phyloP scores from a whole-genome alignment of 169 alveolate species.

The Plasmodium gaboni region DNA sequence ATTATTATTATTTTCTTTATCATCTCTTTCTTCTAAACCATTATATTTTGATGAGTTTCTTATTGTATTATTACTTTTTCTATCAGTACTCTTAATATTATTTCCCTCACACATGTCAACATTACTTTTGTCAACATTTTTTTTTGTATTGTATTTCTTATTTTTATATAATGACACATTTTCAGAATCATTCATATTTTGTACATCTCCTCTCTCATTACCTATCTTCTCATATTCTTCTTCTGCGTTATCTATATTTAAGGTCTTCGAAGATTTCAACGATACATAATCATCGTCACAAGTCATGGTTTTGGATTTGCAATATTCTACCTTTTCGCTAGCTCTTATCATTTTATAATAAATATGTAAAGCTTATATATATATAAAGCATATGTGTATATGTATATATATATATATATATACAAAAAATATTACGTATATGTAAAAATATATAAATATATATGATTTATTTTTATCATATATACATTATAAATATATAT shows the following conservation, averaged over 20 bases:
- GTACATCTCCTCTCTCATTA: neutral
- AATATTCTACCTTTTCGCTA: conserved; percentile 19
- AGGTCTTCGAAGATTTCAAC: conserved; percentile 15
- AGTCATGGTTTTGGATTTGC: conserved; percentile 36
- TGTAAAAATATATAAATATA: neutral
- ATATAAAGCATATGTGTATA: no score
- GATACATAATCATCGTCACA: conserved; percentile 27
- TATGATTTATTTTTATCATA: neutral
- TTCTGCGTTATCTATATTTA: conserved; percentile 9
- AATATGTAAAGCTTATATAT: conserved; percentile 1
- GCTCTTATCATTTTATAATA: conserved; percentile 35
- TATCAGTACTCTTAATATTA: neutral
- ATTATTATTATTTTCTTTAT: neutral
- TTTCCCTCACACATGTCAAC: neutral
- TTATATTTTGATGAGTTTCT: neutral
- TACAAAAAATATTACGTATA: neutral
- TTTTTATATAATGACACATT: neutral
- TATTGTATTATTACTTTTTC: conserved; percentile 1
- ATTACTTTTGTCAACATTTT: neutral
- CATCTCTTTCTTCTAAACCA: neutral
- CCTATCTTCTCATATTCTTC: neutral
- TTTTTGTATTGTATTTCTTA: neutral
- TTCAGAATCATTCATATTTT: conserved; percentile 5
- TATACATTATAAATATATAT: neutral
- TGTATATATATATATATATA: neutral